A percentile compares a stretch with the other conserved stretches of the same genome.
phyloP scores from a whole-genome alignment of 2,329 filamentous ascomycete species.

The Aspergillus persii region DNA sequence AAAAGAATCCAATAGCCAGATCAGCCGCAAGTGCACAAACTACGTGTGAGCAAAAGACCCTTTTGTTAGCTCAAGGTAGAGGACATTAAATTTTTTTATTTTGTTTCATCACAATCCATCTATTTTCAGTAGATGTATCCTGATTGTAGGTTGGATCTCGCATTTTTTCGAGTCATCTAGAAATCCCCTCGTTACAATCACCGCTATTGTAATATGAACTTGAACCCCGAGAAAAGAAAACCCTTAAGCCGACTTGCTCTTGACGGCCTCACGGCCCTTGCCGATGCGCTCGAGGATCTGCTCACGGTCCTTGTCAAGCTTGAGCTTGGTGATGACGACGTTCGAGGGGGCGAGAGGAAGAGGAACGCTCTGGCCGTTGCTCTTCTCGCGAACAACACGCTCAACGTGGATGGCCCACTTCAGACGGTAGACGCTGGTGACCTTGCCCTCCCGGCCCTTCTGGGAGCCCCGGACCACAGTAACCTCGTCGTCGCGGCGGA shows the following conservation, averaged over 20 bases:
- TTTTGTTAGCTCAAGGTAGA: constrained; percentile 49
- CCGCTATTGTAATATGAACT: constrained; percentile 65
- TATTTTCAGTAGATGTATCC: constrained; percentile 25
- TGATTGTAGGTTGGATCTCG: constrained; percentile 23
- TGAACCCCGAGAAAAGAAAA: constrained; percentile 52
- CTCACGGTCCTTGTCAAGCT: constrained; percentile 66
- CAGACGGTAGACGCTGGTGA: constrained; percentile 95
- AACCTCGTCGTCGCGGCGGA: constrained; percentile 98
- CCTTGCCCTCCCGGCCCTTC: constrained; percentile 98
- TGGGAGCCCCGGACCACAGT: constrained; percentile 85
- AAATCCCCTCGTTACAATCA: constrained; percentile 27
- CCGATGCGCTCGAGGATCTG: constrained; percentile 47
- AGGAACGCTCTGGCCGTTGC: constrained; percentile 91
- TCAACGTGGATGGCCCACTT: constrained; percentile 98
- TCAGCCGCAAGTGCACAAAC: not conserved
- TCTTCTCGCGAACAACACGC: constrained; percentile 95
- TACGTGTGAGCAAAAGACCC: not conserved
- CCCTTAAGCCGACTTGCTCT: constrained; percentile 63
- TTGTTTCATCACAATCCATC: constrained; percentile 46
- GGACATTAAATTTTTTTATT: constrained; percentile 67
- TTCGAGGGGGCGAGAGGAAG: constrained; percentile 95
- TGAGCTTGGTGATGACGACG: constrained; percentile 97
- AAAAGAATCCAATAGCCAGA: not conserved
- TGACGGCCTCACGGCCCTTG: constrained; percentile 47
- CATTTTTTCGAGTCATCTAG: constrained; percentile 22